Conservation (phyloP, 2,329 filamentous ascomycete genomes). For the Fusarium musae region DNA sequence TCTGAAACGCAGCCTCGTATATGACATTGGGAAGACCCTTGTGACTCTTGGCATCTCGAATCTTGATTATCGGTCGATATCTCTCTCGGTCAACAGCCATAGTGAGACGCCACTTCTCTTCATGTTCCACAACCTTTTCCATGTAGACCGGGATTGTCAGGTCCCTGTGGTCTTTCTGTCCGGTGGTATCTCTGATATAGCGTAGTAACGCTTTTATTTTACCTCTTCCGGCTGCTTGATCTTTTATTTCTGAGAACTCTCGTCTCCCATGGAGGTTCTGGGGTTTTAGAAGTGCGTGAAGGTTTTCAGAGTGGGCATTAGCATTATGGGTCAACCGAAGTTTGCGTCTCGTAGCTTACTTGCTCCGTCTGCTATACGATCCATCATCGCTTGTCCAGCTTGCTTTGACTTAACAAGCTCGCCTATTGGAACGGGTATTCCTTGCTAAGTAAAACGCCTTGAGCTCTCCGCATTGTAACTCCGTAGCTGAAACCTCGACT, state of each 20-base stretch:
- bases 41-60: constrained; percentile 35
- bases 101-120: constrained; percentile 54
- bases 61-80: constrained; percentile 51
- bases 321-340: not conserved
- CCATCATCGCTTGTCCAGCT: not conserved
- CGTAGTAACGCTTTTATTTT: constrained; percentile 26
- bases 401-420: not conserved
- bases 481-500: accelerated
- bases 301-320: not conserved
- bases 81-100: constrained; percentile 57
- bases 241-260: not conserved
- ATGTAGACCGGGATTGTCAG: constrained; percentile 49
- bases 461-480: not conserved
- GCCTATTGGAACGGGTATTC: constrained; percentile 37
- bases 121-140: constrained; percentile 46
- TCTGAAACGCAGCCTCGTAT: not conserved
- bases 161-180: not conserved
- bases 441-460: constrained; percentile 33
- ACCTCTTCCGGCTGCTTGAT: constrained; percentile 18
- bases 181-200: not conserved
- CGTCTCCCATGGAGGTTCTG: not conserved
- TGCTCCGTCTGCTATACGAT: not conserved
- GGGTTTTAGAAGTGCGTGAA: not conserved
- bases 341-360: not conserved
- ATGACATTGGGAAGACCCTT: constrained; percentile 24